phyloP scores from a whole-genome alignment of 768 basidiomycete species.

The Hortiboletus campestris region DNA sequence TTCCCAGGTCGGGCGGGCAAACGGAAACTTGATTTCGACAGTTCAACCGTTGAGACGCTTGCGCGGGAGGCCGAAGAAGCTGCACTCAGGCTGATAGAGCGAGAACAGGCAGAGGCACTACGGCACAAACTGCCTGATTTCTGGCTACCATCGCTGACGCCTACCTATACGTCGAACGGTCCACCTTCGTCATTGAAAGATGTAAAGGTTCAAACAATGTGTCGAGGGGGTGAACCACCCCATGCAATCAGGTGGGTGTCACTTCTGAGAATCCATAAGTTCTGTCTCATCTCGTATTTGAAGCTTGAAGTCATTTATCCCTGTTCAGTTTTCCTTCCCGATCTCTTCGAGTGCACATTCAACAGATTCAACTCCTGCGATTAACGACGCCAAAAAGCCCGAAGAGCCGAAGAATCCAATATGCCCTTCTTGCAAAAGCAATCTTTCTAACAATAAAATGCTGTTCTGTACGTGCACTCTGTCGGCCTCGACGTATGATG shows the following conservation, averaged over 20 bases:
- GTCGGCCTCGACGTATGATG: not conserved
- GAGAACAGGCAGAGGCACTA: constrained; percentile 80
- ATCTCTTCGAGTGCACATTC: constrained; percentile 39
- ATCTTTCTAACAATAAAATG: constrained; percentile 73
- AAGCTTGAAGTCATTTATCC: constrained; percentile 80
- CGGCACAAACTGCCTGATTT: constrained; percentile 93
- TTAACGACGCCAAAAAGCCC: constrained; percentile 36
- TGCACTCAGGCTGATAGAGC: constrained; percentile 78
- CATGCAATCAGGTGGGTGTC: constrained; percentile 73
- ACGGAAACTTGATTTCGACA: constrained; percentile 84
- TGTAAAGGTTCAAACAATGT: constrained; percentile 85
- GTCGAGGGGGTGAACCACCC: constrained; percentile 74
- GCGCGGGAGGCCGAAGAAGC: constrained; percentile 84
- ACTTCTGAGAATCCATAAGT: not conserved
- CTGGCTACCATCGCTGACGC: constrained; percentile 93
- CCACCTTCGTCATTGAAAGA: constrained; percentile 68
- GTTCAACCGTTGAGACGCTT: constrained; percentile 64
- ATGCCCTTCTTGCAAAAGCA: constrained; percentile 87
- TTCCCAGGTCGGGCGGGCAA: constrained; percentile 59
- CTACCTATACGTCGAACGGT: constrained; percentile 65
- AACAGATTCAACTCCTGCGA: constrained; percentile 38
- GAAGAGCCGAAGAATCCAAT: constrained; percentile 64
- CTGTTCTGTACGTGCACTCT: constrained; percentile 55
- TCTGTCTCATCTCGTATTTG: constrained; percentile 2
- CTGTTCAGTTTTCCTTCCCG: constrained; percentile 73